Evolutionary conservation across 192 early-diverging fungal genomes (phyloP), one percentile per base, ranked within the genome.

Genomic region (Pecoramyces ruminantium): DNA sequence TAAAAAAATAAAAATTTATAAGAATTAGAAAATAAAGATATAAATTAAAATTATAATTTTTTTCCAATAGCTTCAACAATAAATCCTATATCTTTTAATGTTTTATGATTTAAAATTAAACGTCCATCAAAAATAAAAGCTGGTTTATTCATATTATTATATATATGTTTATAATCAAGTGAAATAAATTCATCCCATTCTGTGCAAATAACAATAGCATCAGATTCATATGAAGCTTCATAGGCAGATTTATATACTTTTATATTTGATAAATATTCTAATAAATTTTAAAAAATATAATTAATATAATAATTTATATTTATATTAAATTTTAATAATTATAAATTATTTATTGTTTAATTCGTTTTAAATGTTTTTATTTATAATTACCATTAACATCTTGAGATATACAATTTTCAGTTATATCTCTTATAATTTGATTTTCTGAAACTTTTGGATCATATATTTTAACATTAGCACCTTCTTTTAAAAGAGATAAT

Each of bases 91-190:
- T 89, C 80, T 78, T 87, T 84, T 29, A 98, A 83, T 80, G 88
- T 86, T 78, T 84, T 82, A 78, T 83, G 83, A 83, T 94, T 91
- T 39, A 96, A 84, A 80, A 96, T 89, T 40, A 95, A 85, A 79
- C 95, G 93, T 58, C 96, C 96, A 80, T 98, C 96, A 88, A 97
- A 96, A 77, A 96, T 86, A 82, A 92, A 94, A 30, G 94, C 94
- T 28, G 94, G 95, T 85, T 93, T 94, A 78, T 92, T 87, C 93
- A 95, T 95, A 30, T 85, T 84, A 29, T 86, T 85, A 80, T 90
- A 92, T 38, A 95, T 88, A 81, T 81, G 84, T 67, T 86, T 11
- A 40, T 40, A 40, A 40, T 40, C 39, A 13, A 40, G 13, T 13
- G 39, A 40, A 13, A 1, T 40, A 40, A 40, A 40, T 40, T 96